Evolutionary conservation across 2,329 filamentous ascomycete species (phyloP).

Genomic region (Curvularia eragrostidis): DNA sequence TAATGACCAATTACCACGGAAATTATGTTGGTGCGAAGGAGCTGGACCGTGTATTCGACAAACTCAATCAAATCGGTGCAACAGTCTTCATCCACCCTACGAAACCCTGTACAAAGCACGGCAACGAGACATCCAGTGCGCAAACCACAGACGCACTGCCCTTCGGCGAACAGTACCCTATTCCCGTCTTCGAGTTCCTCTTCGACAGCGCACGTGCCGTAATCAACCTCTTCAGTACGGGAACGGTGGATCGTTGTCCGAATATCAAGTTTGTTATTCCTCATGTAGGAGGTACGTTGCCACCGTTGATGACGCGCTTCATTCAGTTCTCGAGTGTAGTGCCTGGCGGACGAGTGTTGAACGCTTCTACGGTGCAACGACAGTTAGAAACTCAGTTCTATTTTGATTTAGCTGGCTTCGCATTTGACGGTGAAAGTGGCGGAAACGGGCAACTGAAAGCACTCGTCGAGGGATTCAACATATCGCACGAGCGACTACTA

Average conservation of each 20-base stretch:
- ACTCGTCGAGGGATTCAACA: constrained; percentile 53
- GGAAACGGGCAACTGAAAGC: constrained; percentile 56
- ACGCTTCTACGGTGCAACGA: constrained; percentile 36
- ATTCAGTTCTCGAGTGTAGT: constrained; percentile 51
- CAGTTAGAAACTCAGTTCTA: constrained; percentile 55
- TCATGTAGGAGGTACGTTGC: constrained; percentile 57
- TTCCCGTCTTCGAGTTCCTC: constrained; percentile 60
- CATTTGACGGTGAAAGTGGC: constrained; percentile 51
- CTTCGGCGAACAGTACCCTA: constrained; percentile 48
- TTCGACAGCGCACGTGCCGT: constrained; percentile 61
- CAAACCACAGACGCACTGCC: constrained; percentile 45
- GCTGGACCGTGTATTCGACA: constrained; percentile 58
- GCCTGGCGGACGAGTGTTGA: constrained; percentile 40
- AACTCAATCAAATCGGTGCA: constrained; percentile 56
- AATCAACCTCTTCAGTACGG: constrained; percentile 57
- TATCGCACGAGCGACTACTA: constrained; percentile 51
- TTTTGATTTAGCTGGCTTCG: constrained; percentile 62
- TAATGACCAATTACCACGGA: constrained; percentile 62
- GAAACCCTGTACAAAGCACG: constrained; percentile 51
- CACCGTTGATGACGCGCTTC: constrained; percentile 55
- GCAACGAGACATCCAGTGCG: not conserved
- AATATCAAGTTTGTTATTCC: constrained; percentile 58
- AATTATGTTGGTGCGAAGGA: constrained; percentile 58
- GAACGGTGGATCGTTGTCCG: constrained; percentile 56
- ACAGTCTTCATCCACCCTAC: constrained; percentile 64